Base-by-base conservation (phyloP, 345 rosid species). In the Syzygium aqueum region DNA sequence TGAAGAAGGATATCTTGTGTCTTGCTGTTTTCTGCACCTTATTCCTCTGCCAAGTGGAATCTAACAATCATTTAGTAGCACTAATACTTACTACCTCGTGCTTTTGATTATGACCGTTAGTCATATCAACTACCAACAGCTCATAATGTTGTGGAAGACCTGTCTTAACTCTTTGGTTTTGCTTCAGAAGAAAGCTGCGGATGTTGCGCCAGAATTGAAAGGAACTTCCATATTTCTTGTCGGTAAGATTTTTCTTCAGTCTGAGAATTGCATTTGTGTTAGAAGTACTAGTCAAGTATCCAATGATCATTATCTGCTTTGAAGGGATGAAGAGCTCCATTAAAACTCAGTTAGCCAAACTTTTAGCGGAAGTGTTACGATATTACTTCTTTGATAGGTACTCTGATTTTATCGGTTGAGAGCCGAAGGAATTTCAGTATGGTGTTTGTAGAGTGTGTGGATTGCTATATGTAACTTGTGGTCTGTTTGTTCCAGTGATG, bases 351-450 rank as follows among this genome's bases (percentile, higher is more conserved):
- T 30, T 92, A 85, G 98, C 97, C 23, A 92, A 90, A 85, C 89
- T 93, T 89, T 92, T 97, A 85, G 98, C 98, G 1, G 98, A 95
- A 80, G 85, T 87, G 21, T 89, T 96, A 40, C 89, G 96, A 56
- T 97, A 94, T 87, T 96, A 94, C 91, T 96, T 93, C 91, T 94
- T 97, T 89, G 98, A 96, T 87, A 94, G 98, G 98, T 97, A 87
- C 5, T 25, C 28, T 28, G 2, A 46, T 63, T 63, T 65, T 59
- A 49, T 49, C 46, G 51, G 51, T 65, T 61, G 33, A 85, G 43
- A 67, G 80, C 25, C 16, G 22, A 28, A 65, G 77, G 77, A 65
- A 65, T 85, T 85, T 40, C 53, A 50, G 17, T 51, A n/a, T 5
- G 33, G 61, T n/a, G 53, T 63, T 65, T 6, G 12, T 14, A 0